These are phyloP conservation scores for Paraconiothyrium sp. DNA, from an alignment of 2,329 filamentous ascomycete genomes.

Conservation along the genomic window DNA sequence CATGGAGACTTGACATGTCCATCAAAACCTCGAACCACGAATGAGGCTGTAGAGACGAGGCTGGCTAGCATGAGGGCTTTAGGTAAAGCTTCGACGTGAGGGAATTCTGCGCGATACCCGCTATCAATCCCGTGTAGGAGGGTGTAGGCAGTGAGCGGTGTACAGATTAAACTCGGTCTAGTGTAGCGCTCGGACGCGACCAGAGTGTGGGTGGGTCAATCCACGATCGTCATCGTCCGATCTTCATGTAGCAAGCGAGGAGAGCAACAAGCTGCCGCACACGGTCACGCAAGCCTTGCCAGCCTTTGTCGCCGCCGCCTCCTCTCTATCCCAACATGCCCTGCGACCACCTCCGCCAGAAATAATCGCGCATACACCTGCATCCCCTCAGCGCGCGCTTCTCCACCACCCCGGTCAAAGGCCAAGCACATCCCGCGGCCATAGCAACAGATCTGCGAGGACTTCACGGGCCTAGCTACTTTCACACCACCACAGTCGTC, in stretches of 20 bases:
- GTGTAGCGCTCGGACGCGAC: constrained; percentile 3
- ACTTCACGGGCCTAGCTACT: constrained; percentile 2
- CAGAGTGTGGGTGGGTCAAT: constrained; percentile 11
- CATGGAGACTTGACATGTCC: neutral
- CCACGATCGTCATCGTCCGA: constrained; percentile 25
- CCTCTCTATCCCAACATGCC: constrained; percentile 15
- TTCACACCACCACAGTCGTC: constrained; percentile 16
- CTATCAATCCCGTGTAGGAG: constrained; percentile 22
- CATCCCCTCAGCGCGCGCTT: constrained; percentile 6
- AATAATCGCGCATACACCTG: constrained; percentile 4
- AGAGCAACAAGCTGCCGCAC: constrained; percentile 10
- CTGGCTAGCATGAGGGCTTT: neutral
- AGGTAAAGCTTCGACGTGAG: neutral
- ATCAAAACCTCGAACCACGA: neutral
- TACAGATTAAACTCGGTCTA: constrained; percentile 12
- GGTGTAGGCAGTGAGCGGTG: constrained; percentile 28
- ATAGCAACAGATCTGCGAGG: constrained; percentile 10
- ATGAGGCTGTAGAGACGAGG: neutral
- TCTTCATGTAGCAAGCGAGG: constrained; percentile 10
- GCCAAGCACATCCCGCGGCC: constrained; percentile 15
- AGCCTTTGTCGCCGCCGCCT: neutral
- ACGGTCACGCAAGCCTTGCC: constrained; percentile 7
- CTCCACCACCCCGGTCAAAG: neutral
- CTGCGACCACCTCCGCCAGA: neutral
- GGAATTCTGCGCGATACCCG: constrained; percentile 17